Percentiles rank a stretch among this genome's conserved stretches.
Conservation (phyloP, 345 rosid genomes). For the Citrus trifoliata region DNA sequence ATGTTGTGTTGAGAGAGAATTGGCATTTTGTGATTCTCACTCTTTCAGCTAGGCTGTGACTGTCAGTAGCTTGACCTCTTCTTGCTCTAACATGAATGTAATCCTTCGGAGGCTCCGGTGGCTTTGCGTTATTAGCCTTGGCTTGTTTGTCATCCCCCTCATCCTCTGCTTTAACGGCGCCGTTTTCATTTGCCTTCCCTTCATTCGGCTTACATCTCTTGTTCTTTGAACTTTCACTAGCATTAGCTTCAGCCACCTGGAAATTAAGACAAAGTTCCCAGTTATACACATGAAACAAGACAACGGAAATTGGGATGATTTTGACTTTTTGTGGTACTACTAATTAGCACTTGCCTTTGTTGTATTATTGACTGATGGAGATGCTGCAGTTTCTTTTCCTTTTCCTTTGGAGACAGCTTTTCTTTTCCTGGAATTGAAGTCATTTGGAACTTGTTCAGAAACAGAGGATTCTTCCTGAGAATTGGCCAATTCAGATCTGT, state of each 20-base stretch:
- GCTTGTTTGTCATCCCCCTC: slow-evolving; percentile 26
- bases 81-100: slow-evolving; percentile 91
- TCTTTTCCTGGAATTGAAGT: slow-evolving; percentile 60
- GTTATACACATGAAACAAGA: not conserved
- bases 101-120: slow-evolving; percentile 56
- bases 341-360: slow-evolving; percentile 1
- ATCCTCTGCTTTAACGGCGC: slow-evolving; percentile 33
- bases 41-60: slow-evolving; percentile 95
- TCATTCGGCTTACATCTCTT: slow-evolving; percentile 44
- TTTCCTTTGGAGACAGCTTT: slow-evolving; percentile 45
- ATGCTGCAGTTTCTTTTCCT: slow-evolving; percentile 34
- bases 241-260: slow-evolving; percentile 34
- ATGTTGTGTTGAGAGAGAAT: not conserved
- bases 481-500: slow-evolving; percentile 37
- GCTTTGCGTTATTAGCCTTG: slow-evolving; percentile 19
- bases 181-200: slow-evolving; percentile 25
- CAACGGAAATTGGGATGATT: not conserved
- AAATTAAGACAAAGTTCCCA: not conserved
- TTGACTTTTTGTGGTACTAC: not conserved
- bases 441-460: slow-evolving; percentile 40
- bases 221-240: slow-evolving; percentile 26
- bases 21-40: slow-evolving; percentile 34
- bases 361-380: slow-evolving; percentile 20
- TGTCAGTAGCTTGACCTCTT: slow-evolving; percentile 96
- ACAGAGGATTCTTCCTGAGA: slow-evolving; percentile 54